phyloP scores from a whole-genome alignment of 306 rosid species.

The Cicer pinnatifidum region DNA sequence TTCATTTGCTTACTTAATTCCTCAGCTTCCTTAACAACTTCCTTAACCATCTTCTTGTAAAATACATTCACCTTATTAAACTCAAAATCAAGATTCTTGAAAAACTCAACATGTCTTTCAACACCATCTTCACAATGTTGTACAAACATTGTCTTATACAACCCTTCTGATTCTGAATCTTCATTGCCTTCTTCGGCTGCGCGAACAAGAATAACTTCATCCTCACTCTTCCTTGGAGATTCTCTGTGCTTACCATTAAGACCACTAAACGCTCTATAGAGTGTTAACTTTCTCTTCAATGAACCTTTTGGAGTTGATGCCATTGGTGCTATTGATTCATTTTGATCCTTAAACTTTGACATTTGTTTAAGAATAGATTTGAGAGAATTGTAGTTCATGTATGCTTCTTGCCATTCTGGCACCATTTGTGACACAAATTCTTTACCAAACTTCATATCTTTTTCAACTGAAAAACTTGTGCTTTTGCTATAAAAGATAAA shows the following conservation, averaged over 20 bases:
- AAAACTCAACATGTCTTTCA: slow-evolving; percentile 60
- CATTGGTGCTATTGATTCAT: slow-evolving; percentile 36
- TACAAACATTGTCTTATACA: slow-evolving; percentile 58
- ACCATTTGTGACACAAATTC: slow-evolving; percentile 73
- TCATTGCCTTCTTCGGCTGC: slow-evolving; percentile 39
- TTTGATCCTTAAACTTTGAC: slow-evolving; percentile 32
- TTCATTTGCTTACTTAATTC: slow-evolving; percentile 78
- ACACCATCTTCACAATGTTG: slow-evolving; percentile 56
- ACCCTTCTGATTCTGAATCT: slow-evolving; percentile 47
- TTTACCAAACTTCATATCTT: slow-evolving; percentile 78
- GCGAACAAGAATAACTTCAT: slow-evolving; percentile 59
- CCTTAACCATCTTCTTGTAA: slow-evolving; percentile 59
- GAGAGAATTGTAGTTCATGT: slow-evolving; percentile 68
- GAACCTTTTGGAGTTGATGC: slow-evolving; percentile 56
- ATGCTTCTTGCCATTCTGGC: slow-evolving; percentile 82
- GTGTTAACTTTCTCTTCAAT: slow-evolving; percentile 58
- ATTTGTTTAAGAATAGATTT: slow-evolving; percentile 56
- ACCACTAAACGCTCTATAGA: slow-evolving; percentile 77
- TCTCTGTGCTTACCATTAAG: slow-evolving; percentile 49
- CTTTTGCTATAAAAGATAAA: neutral
- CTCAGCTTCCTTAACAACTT: slow-evolving; percentile 65
- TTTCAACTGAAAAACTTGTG: neutral
- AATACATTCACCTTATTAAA: slow-evolving; percentile 70
- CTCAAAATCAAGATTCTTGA: slow-evolving; percentile 69
- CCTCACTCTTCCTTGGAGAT: slow-evolving; percentile 54